A percentile compares a stretch with the other conserved stretches of the same genome.
phyloP scores from a whole-genome alignment of 345 rosid genomes.

The Populus simonii region DNA sequence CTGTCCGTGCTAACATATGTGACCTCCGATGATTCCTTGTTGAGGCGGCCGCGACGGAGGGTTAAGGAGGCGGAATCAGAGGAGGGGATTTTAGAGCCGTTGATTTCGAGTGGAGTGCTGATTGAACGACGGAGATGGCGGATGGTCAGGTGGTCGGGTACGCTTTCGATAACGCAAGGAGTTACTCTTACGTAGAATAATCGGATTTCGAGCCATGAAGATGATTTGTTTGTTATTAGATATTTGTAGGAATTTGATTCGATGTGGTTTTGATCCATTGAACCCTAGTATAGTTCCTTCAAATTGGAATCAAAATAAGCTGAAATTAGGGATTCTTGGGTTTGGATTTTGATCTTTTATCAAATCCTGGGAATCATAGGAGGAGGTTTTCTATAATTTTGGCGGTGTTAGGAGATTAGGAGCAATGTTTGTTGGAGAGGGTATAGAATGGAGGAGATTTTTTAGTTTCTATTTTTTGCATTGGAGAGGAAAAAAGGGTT shows the following conservation, averaged over 20 bases:
- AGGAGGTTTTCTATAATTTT: background rate
- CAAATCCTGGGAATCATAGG: slow-evolving; percentile 6
- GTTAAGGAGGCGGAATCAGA: slow-evolving; percentile 49
- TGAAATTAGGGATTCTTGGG: background rate
- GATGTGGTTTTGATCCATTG: slow-evolving; percentile 31
- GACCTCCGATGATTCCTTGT: slow-evolving; percentile 70
- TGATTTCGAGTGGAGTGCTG: slow-evolving; percentile 76
- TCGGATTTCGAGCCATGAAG: slow-evolving; percentile 83
- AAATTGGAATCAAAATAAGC: background rate
- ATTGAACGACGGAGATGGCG: slow-evolving; percentile 67
- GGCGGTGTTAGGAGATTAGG: background rate
- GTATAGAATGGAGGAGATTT: background rate
- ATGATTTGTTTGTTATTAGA: slow-evolving; percentile 23
- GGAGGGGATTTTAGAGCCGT: slow-evolving; percentile 65
- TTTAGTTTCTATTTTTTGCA: background rate
- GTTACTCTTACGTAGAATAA: slow-evolving; percentile 77
- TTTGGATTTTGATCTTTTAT: background rate
- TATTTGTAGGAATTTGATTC: slow-evolving; percentile 39
- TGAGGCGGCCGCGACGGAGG: slow-evolving; percentile 75
- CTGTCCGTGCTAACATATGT: slow-evolving; percentile 82
- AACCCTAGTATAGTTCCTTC: background rate
- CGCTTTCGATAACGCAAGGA: slow-evolving; percentile 53
- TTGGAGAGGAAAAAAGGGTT: background rate
- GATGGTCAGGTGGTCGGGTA: slow-evolving; percentile 67
- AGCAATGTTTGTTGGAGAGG: background rate